Evolutionary conservation across 139 green algal genomes (phyloP), one percentile per base, ranked within the genome.

Genomic region (Tetradesmus lagerheimii): DNA sequence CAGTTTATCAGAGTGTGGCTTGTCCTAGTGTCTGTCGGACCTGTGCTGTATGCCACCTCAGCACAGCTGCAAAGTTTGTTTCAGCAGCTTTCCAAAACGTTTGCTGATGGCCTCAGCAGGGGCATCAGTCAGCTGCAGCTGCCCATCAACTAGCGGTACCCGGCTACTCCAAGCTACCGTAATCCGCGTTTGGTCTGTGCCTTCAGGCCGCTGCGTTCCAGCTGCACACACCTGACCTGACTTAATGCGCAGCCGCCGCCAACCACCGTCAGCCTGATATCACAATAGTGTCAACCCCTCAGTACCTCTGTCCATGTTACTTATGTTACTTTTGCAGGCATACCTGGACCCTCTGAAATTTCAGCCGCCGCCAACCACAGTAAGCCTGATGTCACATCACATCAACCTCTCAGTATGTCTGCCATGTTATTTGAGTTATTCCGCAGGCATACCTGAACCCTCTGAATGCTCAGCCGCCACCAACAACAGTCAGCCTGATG

Each of bases 371-470:
- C 14, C 14, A 2, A 64, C 50, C 11, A 64, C 3, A 11, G 50
- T 64, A 11, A 64, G 50, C 14, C 50, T 64, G 15, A 64, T 64
- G 50, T 64, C 50, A 27, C 62, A 14, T 50, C 43, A 50, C 43
- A 8, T 50, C 43, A 4, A 50, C 43, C 43, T 14, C 43, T n/a
- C n/a, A n/a, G n/a, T n/a, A n/a, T 57, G 45, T 57, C 45, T 57
- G 45, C 45, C 45, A 57, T 57, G 11, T 57, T 57, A 57, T 18
- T 1, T 57, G 45, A 18, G 45, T 6, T n/a, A 50, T n/a, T 82
- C 27, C 39, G 78, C 78, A 64, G 39, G 38, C 78, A 23, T 86
- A 75, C n/a, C 80, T 86, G 11, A 27, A 75, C n/a, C 80, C 80
- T 11, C 4, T 23, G 16, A 18, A 27, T 9, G 50, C 29, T 6